Percentiles rank a stretch among this genome's conserved stretches.
These are phyloP conservation scores for Proteromonas lacertae DNA, from an alignment of 352 stramenopile species.

Conservation along the genomic window DNA sequence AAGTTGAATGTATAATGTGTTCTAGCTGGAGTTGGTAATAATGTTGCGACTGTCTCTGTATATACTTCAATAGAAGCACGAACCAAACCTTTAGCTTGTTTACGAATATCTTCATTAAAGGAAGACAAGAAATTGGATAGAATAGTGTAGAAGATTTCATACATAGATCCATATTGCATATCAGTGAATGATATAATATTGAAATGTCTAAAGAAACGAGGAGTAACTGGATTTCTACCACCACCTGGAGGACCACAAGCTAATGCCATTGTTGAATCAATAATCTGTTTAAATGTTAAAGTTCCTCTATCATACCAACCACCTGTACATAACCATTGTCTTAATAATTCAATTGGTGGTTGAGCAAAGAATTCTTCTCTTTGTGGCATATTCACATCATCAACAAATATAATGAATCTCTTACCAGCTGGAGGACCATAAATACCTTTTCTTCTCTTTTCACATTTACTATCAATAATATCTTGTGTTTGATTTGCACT, in stretches of 20 bases:
- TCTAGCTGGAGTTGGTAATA: constrained; percentile 60
- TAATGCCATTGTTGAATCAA: constrained; percentile 42
- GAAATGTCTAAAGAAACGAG: constrained; percentile 54
- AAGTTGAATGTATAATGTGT: constrained; percentile 80
- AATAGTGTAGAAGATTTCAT: constrained; percentile 59
- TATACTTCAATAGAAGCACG: constrained; percentile 45
- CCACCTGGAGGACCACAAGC: constrained; percentile 59
- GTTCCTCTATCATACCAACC: constrained; percentile 69
- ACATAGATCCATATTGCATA: constrained; percentile 30
- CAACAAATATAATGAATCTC: constrained; percentile 59
- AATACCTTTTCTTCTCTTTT: constrained; percentile 56
- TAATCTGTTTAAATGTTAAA: constrained; percentile 43
- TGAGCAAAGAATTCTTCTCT: constrained; percentile 57
- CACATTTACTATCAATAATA: constrained; percentile 59
- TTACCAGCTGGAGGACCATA: constrained; percentile 53
- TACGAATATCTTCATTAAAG: constrained; percentile 15
- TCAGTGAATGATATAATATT: constrained; percentile 43
- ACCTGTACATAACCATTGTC: constrained; percentile 65
- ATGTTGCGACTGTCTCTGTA: constrained; percentile 37
- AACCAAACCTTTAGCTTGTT: constrained; percentile 26
- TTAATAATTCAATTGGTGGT: constrained; percentile 60
- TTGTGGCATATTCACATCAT: constrained; percentile 72
- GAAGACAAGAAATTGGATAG: constrained; percentile 28
- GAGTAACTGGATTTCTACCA: constrained; percentile 51
- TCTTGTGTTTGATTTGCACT: constrained; percentile 56